Percentiles rank a stretch among this genome's conserved stretches.
Conservation (phyloP, 129 eudicot genomes). For the Flaveria sonorensis region DNA sequence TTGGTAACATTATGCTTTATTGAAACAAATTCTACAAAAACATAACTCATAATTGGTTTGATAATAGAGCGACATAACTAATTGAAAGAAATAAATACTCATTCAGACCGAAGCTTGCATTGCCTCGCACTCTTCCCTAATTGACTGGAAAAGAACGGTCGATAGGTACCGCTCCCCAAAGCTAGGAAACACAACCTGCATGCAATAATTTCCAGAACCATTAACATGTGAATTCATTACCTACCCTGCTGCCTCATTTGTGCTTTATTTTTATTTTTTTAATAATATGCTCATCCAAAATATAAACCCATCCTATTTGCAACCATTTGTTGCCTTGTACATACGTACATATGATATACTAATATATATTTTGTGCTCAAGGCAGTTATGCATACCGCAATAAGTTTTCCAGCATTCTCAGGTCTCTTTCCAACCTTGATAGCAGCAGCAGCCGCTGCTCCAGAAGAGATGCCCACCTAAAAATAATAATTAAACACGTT, state of each 20-base stretch:
- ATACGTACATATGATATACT: too few relatives aligned
- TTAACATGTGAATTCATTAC: background rate
- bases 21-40: constrained; percentile 17
- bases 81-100: background rate
- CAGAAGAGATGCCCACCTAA: constrained; percentile 98
- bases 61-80: background rate
- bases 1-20: constrained; percentile 13
- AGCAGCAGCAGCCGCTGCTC: constrained; percentile 99
- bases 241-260: background rate
- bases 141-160: constrained; percentile 64
- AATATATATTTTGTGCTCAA: background rate
- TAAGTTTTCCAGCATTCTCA: constrained; percentile 96
- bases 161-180: constrained; percentile 82
- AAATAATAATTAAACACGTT: constrained; percentile 1
- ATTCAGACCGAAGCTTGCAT: constrained; percentile 49
- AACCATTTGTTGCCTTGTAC: too few relatives aligned
- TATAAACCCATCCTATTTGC: background rate
- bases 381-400: constrained; percentile 59
- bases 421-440: constrained; percentile 90
- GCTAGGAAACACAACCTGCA: constrained; percentile 80
- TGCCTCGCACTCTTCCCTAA: constrained; percentile 67
- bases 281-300: background rate
- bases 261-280: background rate
- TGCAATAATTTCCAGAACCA: constrained; percentile 29
- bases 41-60: background rate